Conservation (phyloP, 2,329 filamentous ascomycete genomes). For the Paracoccidioides lutzii region DNA sequence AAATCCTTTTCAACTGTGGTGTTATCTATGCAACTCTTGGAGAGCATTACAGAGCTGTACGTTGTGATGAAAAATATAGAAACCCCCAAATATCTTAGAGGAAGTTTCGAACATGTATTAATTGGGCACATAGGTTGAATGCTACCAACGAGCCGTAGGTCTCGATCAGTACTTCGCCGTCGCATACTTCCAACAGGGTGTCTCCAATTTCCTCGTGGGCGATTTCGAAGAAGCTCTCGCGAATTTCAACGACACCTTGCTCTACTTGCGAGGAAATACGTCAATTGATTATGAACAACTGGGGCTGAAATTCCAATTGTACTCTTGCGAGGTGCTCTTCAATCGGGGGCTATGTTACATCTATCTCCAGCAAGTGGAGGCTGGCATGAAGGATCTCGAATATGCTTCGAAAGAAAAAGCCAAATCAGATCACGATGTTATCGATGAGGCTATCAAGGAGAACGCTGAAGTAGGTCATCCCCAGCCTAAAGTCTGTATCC, state of each 20-base stretch:
- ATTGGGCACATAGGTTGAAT: slow-evolving; percentile 57
- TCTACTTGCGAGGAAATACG: slow-evolving; percentile 89
- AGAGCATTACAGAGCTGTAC: slow-evolving; percentile 87
- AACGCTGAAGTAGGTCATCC: slow-evolving; percentile 61
- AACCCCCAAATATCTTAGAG: background rate
- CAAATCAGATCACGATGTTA: slow-evolving; percentile 91
- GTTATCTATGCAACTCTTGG: slow-evolving; percentile 95
- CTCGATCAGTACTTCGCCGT: slow-evolving; percentile 93
- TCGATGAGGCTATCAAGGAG: slow-evolving; percentile 90
- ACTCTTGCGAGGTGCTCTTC: slow-evolving; percentile 94
- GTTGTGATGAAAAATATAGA: slow-evolving; percentile 21
- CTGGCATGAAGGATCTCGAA: slow-evolving; percentile 77
- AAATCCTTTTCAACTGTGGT: slow-evolving; percentile 96
- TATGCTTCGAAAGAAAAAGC: slow-evolving; percentile 94
- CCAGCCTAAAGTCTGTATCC: background rate
- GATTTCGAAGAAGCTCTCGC: slow-evolving; percentile 95
- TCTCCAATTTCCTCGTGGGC: slow-evolving; percentile 92
- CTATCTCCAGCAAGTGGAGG: slow-evolving; percentile 81
- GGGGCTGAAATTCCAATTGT: slow-evolving; percentile 88
- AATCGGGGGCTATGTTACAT: slow-evolving; percentile 96
- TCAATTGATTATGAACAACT: slow-evolving; percentile 97
- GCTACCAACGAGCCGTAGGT: slow-evolving; percentile 80
- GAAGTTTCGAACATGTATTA: background rate
- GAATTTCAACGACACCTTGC: slow-evolving; percentile 95
- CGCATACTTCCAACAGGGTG: slow-evolving; percentile 95